Evolutionary conservation across 345 rosid genomes (phyloP).

Genomic region (Pugionium dolabratum): DNA sequence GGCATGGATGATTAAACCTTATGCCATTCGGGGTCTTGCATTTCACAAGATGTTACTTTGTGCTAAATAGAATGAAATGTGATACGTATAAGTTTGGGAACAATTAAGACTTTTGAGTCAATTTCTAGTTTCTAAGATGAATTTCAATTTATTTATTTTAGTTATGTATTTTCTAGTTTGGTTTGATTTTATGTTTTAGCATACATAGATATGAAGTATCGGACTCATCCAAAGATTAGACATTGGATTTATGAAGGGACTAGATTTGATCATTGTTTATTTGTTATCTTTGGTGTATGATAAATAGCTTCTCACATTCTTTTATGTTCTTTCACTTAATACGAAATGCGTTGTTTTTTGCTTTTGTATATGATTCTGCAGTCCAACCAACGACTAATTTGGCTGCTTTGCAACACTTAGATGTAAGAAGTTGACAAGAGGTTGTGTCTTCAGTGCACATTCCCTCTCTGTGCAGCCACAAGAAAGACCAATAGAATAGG

Average conservation of each 20-base stretch:
- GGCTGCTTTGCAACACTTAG: conserved; percentile 21
- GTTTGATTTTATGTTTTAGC: conserved; percentile 10
- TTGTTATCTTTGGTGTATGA: conserved; percentile 17
- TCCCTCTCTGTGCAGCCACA: conserved; percentile 58
- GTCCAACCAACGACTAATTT: conserved; percentile 1
- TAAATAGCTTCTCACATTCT: neutral
- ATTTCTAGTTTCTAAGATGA: conserved; percentile 14
- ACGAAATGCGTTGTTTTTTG: neutral
- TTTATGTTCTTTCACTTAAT: conserved; percentile 17
- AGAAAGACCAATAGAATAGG: conserved; percentile 61
- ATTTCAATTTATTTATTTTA: neutral
- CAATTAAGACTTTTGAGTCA: conserved; percentile 2
- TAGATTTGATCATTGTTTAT: neutral
- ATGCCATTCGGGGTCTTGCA: neutral
- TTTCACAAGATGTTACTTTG: conserved; percentile 16
- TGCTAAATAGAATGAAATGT: conserved; percentile 14
- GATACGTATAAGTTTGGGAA: neutral
- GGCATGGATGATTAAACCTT: conserved; percentile 18
- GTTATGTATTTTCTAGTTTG: conserved; percentile 6
- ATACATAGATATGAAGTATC: conserved; percentile 9
- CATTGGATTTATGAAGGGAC: too few relatives aligned
- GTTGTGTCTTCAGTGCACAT: conserved; percentile 26
- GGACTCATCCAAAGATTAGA: conserved; percentile 14
- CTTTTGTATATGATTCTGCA: conserved; percentile 1
- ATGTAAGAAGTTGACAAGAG: conserved; percentile 28